phyloP scores from a whole-genome alignment of 2,329 filamentous ascomycete genomes.

The Colletotrichum theobromicola region DNA sequence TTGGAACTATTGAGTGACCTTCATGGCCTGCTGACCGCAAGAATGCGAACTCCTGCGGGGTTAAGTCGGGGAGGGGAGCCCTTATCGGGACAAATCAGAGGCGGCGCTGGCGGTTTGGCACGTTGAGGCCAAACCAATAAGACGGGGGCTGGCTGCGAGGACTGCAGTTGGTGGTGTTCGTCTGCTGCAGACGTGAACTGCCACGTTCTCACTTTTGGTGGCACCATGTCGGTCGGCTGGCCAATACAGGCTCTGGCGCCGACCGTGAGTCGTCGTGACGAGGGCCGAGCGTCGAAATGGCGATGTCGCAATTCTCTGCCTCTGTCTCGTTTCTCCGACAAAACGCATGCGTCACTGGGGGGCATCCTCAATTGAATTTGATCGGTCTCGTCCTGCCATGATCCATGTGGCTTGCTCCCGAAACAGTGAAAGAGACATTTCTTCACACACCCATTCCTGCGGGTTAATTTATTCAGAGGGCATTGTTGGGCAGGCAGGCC shows the following conservation, averaged over 20 bases:
- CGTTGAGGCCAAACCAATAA: conserved; percentile 2
- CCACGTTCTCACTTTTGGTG: neutral
- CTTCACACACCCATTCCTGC: neutral
- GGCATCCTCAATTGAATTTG: neutral
- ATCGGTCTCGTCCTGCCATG: neutral
- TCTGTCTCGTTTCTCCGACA: neutral
- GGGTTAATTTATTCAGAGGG: neutral
- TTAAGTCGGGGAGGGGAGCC: neutral
- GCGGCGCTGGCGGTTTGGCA: neutral
- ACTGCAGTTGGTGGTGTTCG: neutral
- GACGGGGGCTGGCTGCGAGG: neutral
- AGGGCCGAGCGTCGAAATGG: neutral
- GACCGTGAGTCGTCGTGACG: neutral
- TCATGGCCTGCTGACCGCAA: neutral
- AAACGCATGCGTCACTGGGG: neutral
- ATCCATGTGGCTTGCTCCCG: neutral
- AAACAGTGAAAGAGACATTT: neutral
- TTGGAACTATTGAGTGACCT: neutral
- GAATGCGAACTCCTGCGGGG: neutral
- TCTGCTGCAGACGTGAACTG: neutral
- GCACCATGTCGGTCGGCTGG: neutral
- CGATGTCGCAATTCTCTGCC: conserved; percentile 9
- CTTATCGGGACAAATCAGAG: neutral
- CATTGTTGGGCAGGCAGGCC: neutral
- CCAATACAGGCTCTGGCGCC: neutral